Evolutionary conservation across 208 protist species (phyloP), one percentile per base, ranked within the genome.

Genomic region (Porcisia deanei): DNA sequence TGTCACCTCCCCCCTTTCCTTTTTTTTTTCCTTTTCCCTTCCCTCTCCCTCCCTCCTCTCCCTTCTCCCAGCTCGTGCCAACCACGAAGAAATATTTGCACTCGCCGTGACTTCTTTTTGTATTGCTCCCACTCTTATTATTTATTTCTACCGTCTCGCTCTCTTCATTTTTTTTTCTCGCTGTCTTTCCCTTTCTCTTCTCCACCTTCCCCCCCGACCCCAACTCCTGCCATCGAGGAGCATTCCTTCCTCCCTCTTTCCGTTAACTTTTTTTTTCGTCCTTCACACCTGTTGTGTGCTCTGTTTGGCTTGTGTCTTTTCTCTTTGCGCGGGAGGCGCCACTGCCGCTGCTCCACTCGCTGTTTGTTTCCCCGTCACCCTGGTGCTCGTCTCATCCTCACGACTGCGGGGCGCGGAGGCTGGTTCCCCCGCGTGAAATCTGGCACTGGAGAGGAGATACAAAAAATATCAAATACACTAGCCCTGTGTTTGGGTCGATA

Each of bases 121-220:
- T 30, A 30, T 30, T 30, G 30, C 30, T 30, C 30, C 30, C 30
- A 30, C 30, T 30, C 30, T 30, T 30, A 30, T 30, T 30, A n/a
- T 60, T 30, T 30, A 30, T 9, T 30, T 60, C 57, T 60, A 9
- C 57, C 57, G 4, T 30, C 25, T 22, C 16, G 53, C 54, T 57
- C 8, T 53, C 1, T 66, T 12, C 73, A 64, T 76, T 73, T 53
- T 77, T 75, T 66, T 76, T 43, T 34, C 61, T 79, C 18, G 25
- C 57, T 78, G 57, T 61, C 10, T 49, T 66, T 66, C 60, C 69
- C 25, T 47, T 18, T 66, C 16, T 70, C 49, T 71, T 71, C 65
- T 59, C 45, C 57, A 70, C 3, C 39, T 39, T 69, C 61, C 54
- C 34, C 47, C 9, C 39, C 12, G 22, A 5, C 57, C 7, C n/a